Evolutionary conservation across 768 basidiomycete species (phyloP), one percentile per base, ranked within the genome.

Genomic region (Lyophyllum shimeji): DNA sequence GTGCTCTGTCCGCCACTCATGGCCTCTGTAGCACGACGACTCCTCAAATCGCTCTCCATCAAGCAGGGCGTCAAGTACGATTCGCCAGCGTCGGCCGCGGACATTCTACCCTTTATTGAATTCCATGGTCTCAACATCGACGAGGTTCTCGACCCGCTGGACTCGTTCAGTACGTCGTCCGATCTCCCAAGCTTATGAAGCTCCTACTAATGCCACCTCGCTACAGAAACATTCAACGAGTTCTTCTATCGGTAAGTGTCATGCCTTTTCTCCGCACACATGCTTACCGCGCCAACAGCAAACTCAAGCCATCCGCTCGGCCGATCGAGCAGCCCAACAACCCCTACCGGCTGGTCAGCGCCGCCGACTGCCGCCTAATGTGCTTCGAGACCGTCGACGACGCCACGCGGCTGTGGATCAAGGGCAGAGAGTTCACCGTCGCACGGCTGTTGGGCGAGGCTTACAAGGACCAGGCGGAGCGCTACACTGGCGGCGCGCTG

Each of bases 21-120:
- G 9, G 12, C 29, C 23, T 47, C 34, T 24, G n/a, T 62, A 90
- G 89, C 90, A 39, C 85, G 87, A 3, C 79, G 82, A n/a, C 76
- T 98, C 7, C 82, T 98, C 62, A 94, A 91, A 71, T 93, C 90
- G 0, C 68, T 98, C 48, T 92, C 93, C 2, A 83, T 95, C 70
- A 98, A 98, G 74, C 95, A 98, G 71, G 96, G 96, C 0, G 60
- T 84, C 68, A 98, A 98, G 69, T 98, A 93, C 69, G 93, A 98
- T 65, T 82, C 86, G 6, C 89, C 91, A 0, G 86, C 87, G 53
- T 96, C 93, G 0, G 90, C 82, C 0, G 76, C 80, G 27, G 94
- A 95, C 57, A 99, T 99, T 37, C 85, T 83, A 1, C 67, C 81
- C 0, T 99, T 99, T 69, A 89, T 98, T 60, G 83, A 89, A 24